These are phyloP conservation scores for Chenopodium quinoa DNA, from an alignment of 148 eudicot species.

Conservation along the genomic window DNA sequence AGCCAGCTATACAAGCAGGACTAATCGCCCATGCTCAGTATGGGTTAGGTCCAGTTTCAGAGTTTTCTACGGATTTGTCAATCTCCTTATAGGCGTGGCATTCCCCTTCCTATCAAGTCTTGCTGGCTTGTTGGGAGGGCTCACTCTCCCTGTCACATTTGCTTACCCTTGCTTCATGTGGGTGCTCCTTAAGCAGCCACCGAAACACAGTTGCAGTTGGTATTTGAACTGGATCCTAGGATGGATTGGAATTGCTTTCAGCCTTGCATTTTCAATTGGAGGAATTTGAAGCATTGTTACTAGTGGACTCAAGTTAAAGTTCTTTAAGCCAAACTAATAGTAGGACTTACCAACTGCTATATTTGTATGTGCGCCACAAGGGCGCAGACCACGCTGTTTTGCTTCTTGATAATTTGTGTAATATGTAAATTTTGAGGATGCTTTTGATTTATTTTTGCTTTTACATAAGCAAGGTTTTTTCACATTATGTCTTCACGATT, in stretches of 20 bases:
- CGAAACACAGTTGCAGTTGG: constrained; percentile 79
- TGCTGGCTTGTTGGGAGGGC: constrained; percentile 90
- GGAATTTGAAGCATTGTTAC: constrained; percentile 95
- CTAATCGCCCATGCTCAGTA: constrained; percentile 88
- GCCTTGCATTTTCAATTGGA: constrained; percentile 83
- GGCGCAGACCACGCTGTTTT: background rate
- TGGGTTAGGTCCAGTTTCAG: constrained; percentile 98
- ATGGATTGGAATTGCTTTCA: constrained; percentile 94
- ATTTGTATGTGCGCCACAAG: background rate
- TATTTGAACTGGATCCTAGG: constrained; percentile 87
- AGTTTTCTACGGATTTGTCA: constrained; percentile 77
- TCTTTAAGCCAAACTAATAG: constrained; percentile 63
- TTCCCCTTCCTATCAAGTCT: constrained; percentile 92
- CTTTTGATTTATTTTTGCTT: background rate
- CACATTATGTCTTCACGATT: background rate
- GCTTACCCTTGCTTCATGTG: constrained; percentile 99
- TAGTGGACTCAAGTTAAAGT: constrained; percentile 83
- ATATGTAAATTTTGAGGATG: constrained; percentile 14
- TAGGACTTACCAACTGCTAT: background rate
- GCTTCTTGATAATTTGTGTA: background rate
- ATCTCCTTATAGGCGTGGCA: constrained; percentile 84
- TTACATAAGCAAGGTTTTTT: background rate
- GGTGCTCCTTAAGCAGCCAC: constrained; percentile 86
- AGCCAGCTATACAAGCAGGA: constrained; percentile 94
- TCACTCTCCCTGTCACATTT: constrained; percentile 91